Base-by-base conservation (phyloP, 371 early-diverging fungal genomes). In the Blakeslea trispora region DNA sequence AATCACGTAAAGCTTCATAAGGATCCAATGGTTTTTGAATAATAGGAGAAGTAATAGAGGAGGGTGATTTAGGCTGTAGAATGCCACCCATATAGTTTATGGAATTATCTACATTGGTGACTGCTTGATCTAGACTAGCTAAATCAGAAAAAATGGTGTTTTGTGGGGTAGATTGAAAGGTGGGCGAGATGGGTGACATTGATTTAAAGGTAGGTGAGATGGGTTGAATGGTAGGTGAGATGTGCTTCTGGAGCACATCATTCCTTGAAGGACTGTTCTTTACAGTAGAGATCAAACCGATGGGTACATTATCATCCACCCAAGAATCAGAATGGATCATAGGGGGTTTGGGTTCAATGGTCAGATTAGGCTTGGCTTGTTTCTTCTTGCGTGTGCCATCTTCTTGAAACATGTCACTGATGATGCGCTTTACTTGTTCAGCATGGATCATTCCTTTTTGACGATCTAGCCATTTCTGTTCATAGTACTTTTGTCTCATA, bases 401-500 rank as follows among this genome's bases (percentile, higher is more conserved):
- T 45, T 69, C 69, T n/a, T 42, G 53, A 53, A 67, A 75, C 37
- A 63, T 39, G 13, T 56, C 50, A 7, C 55, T 69, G 5, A 75
- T 65, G n/a, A 57, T 50, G 7, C 22, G 31, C 13, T 66, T 69
- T 0, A 77, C 64, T 9, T 41, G 28, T 19, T 73, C 61, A 14
- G 61, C 62, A 50, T 77, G 77, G 7, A 17, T 32, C 9, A 59
- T 46, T 21, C 63, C 56, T 39, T 45, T 47, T 18, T 61, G 48
- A 7, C 61, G 61, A 55, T 73, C 65, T 53, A 73, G 28, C 77
- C 77, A 77, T 49, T 75, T 75, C 45, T 70, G 72, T n/a, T 75
- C 76, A 45, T 66, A 74, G n/a, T 72, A 72, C 32, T 77, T 77
- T 68, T 77, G 77, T 48, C 74, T 67, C 59, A 77, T 77, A 50